These are phyloP conservation scores for Neurospora crassa DNA, from an alignment of 2,329 filamentous ascomycete species.

Conservation along the genomic window DNA sequence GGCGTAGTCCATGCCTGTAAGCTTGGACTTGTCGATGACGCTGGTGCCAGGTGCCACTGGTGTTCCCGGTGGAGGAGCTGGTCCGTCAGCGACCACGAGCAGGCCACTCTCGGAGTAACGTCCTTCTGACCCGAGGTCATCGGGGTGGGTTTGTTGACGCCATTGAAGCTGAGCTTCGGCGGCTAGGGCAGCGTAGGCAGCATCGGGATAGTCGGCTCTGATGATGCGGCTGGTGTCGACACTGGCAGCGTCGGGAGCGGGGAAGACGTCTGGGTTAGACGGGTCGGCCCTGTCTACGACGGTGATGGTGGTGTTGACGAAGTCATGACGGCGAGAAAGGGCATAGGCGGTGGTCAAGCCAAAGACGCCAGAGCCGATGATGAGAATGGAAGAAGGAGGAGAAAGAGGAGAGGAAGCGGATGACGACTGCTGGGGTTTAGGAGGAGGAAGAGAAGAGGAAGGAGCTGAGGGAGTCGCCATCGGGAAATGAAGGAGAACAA, in stretches of 20 bases:
- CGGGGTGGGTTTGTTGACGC: slow-evolving; percentile 47
- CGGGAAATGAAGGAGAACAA: slow-evolving; percentile 5
- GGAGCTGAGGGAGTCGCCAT: slow-evolving; percentile 4
- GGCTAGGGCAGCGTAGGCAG: slow-evolving; percentile 66
- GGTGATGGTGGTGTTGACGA: slow-evolving; percentile 45
- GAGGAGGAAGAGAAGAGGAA: slow-evolving; percentile 5
- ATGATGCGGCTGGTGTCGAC: slow-evolving; percentile 57
- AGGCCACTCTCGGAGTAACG: slow-evolving; percentile 65
- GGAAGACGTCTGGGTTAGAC: slow-evolving; percentile 36
- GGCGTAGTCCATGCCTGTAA: slow-evolving; percentile 48
- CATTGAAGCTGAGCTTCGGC: slow-evolving; percentile 59
- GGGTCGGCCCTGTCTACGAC: slow-evolving; percentile 44
- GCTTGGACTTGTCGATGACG: slow-evolving; percentile 22
- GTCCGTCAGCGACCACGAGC: slow-evolving; percentile 45
- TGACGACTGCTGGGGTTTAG: slow-evolving; percentile 2
- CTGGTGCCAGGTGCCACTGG: background rate
- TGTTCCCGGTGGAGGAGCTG: slow-evolving; percentile 9
- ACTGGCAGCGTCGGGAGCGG: slow-evolving; percentile 48
- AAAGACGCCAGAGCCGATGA: slow-evolving; percentile 60
- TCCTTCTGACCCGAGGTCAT: slow-evolving; percentile 49
- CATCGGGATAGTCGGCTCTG: slow-evolving; percentile 70
- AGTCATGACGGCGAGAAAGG: slow-evolving; percentile 52
- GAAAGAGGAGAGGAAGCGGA: slow-evolving; percentile 15
- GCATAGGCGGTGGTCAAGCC: slow-evolving; percentile 55
- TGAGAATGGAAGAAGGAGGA: slow-evolving; percentile 47